Evolutionary conservation across 1,139 yeast species (phyloP).

Genomic region (Geotrichum carabidarum): DNA sequence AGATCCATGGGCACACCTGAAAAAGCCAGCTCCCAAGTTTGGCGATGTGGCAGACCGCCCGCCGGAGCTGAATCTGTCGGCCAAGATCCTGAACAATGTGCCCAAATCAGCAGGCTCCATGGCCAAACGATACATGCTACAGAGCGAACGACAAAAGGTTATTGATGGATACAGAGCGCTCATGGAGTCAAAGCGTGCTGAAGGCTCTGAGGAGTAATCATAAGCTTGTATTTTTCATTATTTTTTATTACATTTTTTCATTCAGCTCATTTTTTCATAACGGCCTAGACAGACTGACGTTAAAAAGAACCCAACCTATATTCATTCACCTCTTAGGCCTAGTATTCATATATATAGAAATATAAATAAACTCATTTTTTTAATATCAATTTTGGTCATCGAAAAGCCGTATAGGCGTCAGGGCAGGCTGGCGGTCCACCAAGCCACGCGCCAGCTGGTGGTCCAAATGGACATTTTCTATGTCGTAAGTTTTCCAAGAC

Average conservation of each 20-base stretch:
- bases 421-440: constrained; percentile 10
- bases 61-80: constrained; percentile 37
- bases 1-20: constrained; percentile 41
- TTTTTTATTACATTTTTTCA: not conserved
- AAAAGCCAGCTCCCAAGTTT: constrained; percentile 36
- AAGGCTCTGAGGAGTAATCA: constrained; percentile 7
- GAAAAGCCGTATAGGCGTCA: constrained; percentile 12
- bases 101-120: constrained; percentile 42
- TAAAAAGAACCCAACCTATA: too few species aligned
- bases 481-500: constrained; percentile 10
- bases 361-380: not conserved
- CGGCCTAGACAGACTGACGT: not conserved
- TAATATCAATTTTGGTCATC: constrained; percentile 2
- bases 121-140: constrained; percentile 38
- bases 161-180: constrained; percentile 36
- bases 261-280: not conserved
- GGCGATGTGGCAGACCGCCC: constrained; percentile 43
- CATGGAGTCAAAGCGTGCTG: constrained; percentile 28
- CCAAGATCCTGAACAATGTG: constrained; percentile 34
- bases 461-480: constrained; percentile 7
- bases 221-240: constrained; percentile 19
- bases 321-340: too few species aligned
- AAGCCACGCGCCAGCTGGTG: constrained; percentile 11
- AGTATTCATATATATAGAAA: not conserved
- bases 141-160: constrained; percentile 37